Evolutionary conservation across 257 asterid species (phyloP).

Genomic region (Linaria vulgaris): DNA sequence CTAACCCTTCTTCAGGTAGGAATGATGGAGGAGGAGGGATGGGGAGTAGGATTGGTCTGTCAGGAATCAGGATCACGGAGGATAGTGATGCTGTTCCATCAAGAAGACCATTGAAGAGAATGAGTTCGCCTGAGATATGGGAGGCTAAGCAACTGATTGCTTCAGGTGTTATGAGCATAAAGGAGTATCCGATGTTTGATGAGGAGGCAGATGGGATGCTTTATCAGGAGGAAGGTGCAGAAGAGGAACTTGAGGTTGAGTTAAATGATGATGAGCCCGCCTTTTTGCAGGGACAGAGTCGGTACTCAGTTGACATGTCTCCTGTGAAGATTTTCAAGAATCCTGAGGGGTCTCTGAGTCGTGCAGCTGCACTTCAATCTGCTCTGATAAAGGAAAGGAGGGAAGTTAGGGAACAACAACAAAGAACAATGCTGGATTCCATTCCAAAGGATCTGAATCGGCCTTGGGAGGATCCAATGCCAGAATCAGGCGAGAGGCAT

Average conservation of each 20-base stretch:
- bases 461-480: slow-evolving; percentile 99
- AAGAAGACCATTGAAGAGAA: slow-evolving; percentile 76
- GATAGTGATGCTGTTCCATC: slow-evolving; percentile 67
- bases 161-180: slow-evolving; percentile 73
- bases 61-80: slow-evolving; percentile 68
- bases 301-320: slow-evolving; percentile 78
- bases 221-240: slow-evolving; percentile 90
- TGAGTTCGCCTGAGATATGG: slow-evolving; percentile 98
- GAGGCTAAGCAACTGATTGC: slow-evolving; percentile 92
- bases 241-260: slow-evolving; percentile 93
- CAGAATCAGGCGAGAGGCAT: slow-evolving; percentile 97
- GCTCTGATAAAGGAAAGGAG: slow-evolving; percentile 91
- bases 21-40: slow-evolving; percentile 53
- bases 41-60: slow-evolving; percentile 71
- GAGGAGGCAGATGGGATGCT: slow-evolving; percentile 79
- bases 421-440: slow-evolving; percentile 89
- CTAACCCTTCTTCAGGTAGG: slow-evolving; percentile 52
- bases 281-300: slow-evolving; percentile 84
- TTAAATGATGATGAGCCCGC: slow-evolving; percentile 90
- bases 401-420: slow-evolving; percentile 95
- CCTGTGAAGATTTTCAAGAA: slow-evolving; percentile 94
- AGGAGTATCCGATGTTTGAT: slow-evolving; percentile 77
- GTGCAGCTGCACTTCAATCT: slow-evolving; percentile 93
- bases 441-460: slow-evolving; percentile 96
- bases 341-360: slow-evolving; percentile 92